These are phyloP conservation scores for Lipomyces sp. DNA, from an alignment of 805 yeast genomes.

Conservation along the genomic window DNA sequence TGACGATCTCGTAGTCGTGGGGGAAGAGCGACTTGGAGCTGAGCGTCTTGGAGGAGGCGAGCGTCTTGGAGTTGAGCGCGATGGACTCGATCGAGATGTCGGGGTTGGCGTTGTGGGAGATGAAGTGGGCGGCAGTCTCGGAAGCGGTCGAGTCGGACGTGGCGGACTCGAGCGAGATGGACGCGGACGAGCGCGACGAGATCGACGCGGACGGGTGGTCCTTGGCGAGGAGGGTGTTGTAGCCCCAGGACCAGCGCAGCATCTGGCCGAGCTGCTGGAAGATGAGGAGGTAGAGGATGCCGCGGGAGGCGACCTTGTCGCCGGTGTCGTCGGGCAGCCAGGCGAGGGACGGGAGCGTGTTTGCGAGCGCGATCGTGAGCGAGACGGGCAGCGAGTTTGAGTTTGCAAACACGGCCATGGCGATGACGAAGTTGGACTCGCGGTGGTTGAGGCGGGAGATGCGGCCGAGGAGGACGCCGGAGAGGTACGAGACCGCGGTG, in stretches of 20 bases:
- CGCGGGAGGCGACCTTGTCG: slow-evolving; percentile 61
- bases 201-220: background rate
- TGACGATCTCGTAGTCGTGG: slow-evolving; percentile 10
- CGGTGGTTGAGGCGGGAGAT: slow-evolving; percentile 60
- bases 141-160: slow-evolving; percentile 1
- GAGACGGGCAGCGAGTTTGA: slow-evolving; percentile 94
- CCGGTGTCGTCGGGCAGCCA: slow-evolving; percentile 56
- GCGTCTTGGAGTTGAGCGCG: slow-evolving; percentile 16
- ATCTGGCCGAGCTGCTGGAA: slow-evolving; percentile 68
- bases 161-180: background rate
- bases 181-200: slow-evolving; percentile 1
- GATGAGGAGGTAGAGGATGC: slow-evolving; percentile 56
- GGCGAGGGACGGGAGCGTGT: slow-evolving; percentile 53
- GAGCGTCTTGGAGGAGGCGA: slow-evolving; percentile 17
- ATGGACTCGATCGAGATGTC: slow-evolving; percentile 14
- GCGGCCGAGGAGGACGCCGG: slow-evolving; percentile 56
- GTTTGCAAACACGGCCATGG: slow-evolving; percentile 95
- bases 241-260: slow-evolving; percentile 72
- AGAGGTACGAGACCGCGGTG: slow-evolving; percentile 68
- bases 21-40: slow-evolving; percentile 16
- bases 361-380: slow-evolving; percentile 65
- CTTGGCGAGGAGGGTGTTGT: slow-evolving; percentile 51
- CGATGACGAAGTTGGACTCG: slow-evolving; percentile 88
- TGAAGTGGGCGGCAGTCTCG: slow-evolving; percentile 9
- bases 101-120: slow-evolving; percentile 10